Conservation (phyloP, 768 basidiomycete species). For the Suillus variegatus region DNA sequence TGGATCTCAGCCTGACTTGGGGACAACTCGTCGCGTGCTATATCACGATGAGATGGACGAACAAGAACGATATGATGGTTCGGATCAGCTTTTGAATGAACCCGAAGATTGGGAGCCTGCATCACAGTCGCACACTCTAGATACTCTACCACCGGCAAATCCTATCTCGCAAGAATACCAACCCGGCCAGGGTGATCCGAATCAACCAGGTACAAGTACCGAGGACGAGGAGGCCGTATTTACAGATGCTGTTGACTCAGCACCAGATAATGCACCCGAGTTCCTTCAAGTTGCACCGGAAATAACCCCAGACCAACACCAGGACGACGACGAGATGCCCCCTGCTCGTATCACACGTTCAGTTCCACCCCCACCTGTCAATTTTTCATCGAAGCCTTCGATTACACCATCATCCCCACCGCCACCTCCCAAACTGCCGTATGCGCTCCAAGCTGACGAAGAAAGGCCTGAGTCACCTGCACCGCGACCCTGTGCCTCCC, state of each 20-base stretch:
- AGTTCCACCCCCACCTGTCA: slow-evolving; percentile 35
- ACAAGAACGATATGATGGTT: background rate
- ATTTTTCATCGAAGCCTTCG: slow-evolving; percentile 22
- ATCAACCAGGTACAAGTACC: slow-evolving; percentile 1
- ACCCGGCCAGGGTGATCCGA: background rate
- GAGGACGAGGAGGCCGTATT: background rate
- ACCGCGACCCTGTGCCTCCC: slow-evolving; percentile 32
- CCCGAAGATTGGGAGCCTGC: background rate
- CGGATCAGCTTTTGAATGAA: background rate
- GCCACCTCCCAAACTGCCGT: slow-evolving; percentile 16
- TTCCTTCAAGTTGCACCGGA: too few species aligned
- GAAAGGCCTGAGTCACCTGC: slow-evolving; percentile 30
- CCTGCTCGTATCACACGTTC: slow-evolving; percentile 33
- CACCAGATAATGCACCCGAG: background rate
- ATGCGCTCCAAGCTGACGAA: slow-evolving; percentile 20
- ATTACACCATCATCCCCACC: slow-evolving; percentile 18
- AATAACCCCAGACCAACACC: slow-evolving; percentile 4
- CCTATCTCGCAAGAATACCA: background rate
- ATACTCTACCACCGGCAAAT: background rate
- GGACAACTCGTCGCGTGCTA: slow-evolving; percentile 2
- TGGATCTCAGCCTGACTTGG: slow-evolving; percentile 7
- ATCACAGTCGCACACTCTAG: background rate
- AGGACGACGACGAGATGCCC: slow-evolving; percentile 28
- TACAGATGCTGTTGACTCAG: background rate
- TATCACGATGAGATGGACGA: slow-evolving; percentile 1